Conservation (phyloP, 495 filamentous ascomycete species). For the Penicillium parvum region DNA sequence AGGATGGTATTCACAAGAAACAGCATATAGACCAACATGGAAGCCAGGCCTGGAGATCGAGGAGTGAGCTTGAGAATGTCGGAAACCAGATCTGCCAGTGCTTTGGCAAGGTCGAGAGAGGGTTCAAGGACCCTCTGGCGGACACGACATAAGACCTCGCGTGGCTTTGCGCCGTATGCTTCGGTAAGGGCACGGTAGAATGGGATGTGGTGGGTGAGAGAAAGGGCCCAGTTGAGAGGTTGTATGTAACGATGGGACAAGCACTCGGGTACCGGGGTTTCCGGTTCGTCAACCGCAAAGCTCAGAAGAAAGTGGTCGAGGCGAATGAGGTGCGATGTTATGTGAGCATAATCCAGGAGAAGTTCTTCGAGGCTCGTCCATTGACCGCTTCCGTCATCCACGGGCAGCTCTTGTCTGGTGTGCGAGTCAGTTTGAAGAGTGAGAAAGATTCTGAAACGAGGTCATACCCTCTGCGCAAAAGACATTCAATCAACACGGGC, state of each 20-base stretch:
- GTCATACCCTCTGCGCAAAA: conserved; percentile 44
- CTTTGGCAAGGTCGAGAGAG: conserved; percentile 19
- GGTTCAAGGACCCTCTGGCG: conserved; percentile 25
- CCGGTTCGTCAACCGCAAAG: conserved; percentile 22
- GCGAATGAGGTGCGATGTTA: conserved; percentile 34
- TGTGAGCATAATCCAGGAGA: conserved; percentile 29
- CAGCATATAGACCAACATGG: background rate
- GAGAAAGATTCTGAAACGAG: background rate
- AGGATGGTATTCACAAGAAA: conserved; percentile 18
- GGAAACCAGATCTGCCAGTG: conserved; percentile 24
- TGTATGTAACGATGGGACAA: conserved; percentile 29
- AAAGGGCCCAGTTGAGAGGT: conserved; percentile 28
- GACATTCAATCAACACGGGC: conserved; percentile 36
- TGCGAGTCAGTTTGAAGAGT: background rate
- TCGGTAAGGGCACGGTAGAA: conserved; percentile 28
- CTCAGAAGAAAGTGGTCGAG: conserved; percentile 28
- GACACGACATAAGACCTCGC: conserved; percentile 24
- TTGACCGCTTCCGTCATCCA: conserved; percentile 23
- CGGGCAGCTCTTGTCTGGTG: conserved; percentile 26
- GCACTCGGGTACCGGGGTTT: conserved; percentile 21
- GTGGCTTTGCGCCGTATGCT: conserved; percentile 17
- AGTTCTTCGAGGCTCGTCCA: conserved; percentile 34
- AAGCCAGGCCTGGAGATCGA: conserved; percentile 19
- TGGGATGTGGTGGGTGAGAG: conserved; percentile 25
- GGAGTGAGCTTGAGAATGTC: conserved; percentile 23